These are phyloP conservation scores for Microsporum audouinii DNA, from an alignment of 2,329 filamentous ascomycete species.

Conservation along the genomic window DNA sequence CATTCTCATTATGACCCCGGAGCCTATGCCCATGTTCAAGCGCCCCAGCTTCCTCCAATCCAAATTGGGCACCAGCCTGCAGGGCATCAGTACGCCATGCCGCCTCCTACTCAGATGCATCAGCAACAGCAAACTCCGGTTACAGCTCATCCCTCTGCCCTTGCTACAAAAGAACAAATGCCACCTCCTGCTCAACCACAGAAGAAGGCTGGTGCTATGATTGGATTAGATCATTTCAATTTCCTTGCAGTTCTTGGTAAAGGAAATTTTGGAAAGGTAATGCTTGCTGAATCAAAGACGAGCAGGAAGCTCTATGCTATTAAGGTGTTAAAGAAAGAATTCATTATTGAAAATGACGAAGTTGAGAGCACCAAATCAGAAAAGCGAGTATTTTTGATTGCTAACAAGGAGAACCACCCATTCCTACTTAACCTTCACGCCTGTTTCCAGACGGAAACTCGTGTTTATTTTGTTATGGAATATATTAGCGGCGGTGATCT, in stretches of 20 bases:
- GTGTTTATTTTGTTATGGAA: slow-evolving; percentile 99
- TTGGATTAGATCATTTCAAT: slow-evolving; percentile 97
- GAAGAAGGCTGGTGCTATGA: slow-evolving; percentile 36
- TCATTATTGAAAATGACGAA: slow-evolving; percentile 99
- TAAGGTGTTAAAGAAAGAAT: slow-evolving; percentile 98
- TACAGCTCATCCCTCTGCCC: slow-evolving; percentile 24
- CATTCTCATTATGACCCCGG: slow-evolving; percentile 37
- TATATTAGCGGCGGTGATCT: slow-evolving; percentile 97
- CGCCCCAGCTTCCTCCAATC: slow-evolving; percentile 14
- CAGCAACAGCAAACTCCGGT: slow-evolving; percentile 17
- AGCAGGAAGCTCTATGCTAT: slow-evolving; percentile 90
- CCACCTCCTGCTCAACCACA: slow-evolving; percentile 19
- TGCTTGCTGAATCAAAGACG: slow-evolving; percentile 94
- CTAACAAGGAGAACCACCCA: slow-evolving; percentile 91
- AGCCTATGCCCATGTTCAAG: slow-evolving; percentile 29
- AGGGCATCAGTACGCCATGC: slow-evolving; percentile 10
- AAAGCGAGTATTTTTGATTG: slow-evolving; percentile 92
- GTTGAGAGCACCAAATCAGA: slow-evolving; percentile 96
- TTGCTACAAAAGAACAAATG: slow-evolving; percentile 41
- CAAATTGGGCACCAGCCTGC: slow-evolving; percentile 11
- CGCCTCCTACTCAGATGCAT: slow-evolving; percentile 15
- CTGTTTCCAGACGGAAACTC: slow-evolving; percentile 96
- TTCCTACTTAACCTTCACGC: slow-evolving; percentile 92
- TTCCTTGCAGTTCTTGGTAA: slow-evolving; percentile 97
- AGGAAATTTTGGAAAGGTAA: slow-evolving; percentile 99